Evolutionary conservation across 306 rosid species (phyloP).

Genomic region (Acacia crassicarpa): DNA sequence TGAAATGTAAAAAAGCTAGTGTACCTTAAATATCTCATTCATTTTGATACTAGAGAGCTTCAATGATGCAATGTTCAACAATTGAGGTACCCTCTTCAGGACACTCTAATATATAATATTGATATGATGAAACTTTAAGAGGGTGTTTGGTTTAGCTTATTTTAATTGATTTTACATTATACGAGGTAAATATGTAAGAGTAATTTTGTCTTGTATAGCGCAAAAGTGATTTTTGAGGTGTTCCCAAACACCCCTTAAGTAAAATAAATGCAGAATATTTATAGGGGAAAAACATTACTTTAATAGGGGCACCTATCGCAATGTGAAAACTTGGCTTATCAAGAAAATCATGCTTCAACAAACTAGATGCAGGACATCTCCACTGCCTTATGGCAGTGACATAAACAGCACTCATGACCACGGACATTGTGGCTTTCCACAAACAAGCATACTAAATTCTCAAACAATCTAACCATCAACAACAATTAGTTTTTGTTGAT

Average conservation of each 20-base stretch:
- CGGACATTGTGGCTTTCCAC: slow-evolving; percentile 17
- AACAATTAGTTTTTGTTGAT: not conserved
- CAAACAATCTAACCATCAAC: not conserved
- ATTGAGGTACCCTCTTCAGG: not conserved
- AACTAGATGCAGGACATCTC: slow-evolving; percentile 11
- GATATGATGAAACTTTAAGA: not conserved
- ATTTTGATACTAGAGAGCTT: not conserved
- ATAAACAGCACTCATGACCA: slow-evolving; percentile 17
- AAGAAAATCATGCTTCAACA: slow-evolving; percentile 5
- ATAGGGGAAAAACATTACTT: not conserved
- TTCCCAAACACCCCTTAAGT: not conserved
- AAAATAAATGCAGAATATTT: not conserved
- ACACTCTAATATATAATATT: not conserved
- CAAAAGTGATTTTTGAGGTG: too few species aligned
- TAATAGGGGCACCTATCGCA: not conserved
- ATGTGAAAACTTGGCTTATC: slow-evolving; percentile 7
- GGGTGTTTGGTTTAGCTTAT: too few species aligned
- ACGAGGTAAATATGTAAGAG: too few species aligned
- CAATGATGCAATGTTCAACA: not conserved
- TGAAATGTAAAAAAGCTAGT: not conserved
- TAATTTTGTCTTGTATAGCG: too few species aligned
- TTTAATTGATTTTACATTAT: too few species aligned
- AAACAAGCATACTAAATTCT: not conserved
- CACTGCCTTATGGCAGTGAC: slow-evolving; percentile 10
- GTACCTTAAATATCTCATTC: not conserved